phyloP scores from a whole-genome alignment of 257 asterid species.

The Avicennia marina region DNA sequence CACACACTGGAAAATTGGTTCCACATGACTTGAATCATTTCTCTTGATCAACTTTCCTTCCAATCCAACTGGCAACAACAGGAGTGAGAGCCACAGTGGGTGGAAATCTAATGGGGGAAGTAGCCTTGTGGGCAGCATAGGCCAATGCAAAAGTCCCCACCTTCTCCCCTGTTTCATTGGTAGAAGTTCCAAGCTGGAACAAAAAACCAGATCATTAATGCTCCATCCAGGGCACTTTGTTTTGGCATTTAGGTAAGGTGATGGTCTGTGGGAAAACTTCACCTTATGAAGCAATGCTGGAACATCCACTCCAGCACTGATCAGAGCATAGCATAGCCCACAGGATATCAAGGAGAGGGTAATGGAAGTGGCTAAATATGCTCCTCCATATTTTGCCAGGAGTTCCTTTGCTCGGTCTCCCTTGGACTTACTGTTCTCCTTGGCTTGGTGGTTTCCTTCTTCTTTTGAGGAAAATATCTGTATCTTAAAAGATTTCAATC shows the following conservation, averaged over 20 bases:
- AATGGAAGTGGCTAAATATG: conserved; percentile 88
- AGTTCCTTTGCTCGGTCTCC: conserved; percentile 91
- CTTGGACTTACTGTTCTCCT: conserved; percentile 48
- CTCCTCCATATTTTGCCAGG: conserved; percentile 89
- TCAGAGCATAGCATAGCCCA: conserved; percentile 68
- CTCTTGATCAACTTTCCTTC: conserved; percentile 72
- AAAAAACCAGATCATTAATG: neutral
- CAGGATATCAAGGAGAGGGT: conserved; percentile 89
- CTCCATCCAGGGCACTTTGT: too few species aligned
- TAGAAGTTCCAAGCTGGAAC: conserved; percentile 62
- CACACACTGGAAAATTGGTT: neutral
- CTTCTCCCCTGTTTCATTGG: conserved; percentile 72
- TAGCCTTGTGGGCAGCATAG: conserved; percentile 98
- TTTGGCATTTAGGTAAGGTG: neutral
- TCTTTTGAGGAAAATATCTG: conserved; percentile 82
- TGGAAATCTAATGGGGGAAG: conserved; percentile 93
- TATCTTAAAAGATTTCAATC: too few species aligned
- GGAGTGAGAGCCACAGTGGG: conserved; percentile 98
- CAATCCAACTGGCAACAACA: conserved; percentile 85
- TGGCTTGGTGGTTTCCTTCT: conserved; percentile 34
- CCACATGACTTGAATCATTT: conserved; percentile 21
- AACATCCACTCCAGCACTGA: conserved; percentile 84
- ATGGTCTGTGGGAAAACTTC: neutral
- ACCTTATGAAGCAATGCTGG: conserved; percentile 74
- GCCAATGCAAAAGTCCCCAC: conserved; percentile 97